Evolutionary conservation across 129 eudicot genomes (phyloP).

Genomic region (Arctium lappa): DNA sequence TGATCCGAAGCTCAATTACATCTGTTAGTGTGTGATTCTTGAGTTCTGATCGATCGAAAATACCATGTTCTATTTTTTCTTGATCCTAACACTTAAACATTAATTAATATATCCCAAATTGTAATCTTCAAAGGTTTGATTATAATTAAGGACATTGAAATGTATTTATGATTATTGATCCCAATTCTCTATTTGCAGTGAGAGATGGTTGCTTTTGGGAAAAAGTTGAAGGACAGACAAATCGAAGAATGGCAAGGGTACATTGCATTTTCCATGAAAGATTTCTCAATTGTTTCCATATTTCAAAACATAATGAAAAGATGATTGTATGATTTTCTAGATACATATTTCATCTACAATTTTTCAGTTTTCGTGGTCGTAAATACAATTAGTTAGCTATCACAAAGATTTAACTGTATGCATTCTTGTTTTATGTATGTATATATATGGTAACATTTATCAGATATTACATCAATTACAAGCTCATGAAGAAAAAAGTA

Average conservation of each 20-base stretch:
- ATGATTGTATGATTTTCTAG: background rate
- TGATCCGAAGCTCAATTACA: background rate
- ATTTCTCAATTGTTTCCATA: background rate
- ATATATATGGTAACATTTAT: conserved; percentile 4
- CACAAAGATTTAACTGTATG: background rate
- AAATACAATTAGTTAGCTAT: too few species aligned
- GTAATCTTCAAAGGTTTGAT: background rate
- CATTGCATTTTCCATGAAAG: background rate
- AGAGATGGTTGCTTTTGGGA: conserved; percentile 94
- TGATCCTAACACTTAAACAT: background rate
- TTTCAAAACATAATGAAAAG: background rate
- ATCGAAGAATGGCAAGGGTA: conserved; percentile 94
- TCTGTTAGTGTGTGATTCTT: background rate
- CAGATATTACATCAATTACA: conserved; percentile 90
- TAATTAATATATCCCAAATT: too few species aligned
- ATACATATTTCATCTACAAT: background rate
- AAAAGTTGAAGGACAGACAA: conserved; percentile 84
- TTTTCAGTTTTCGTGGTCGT: too few species aligned
- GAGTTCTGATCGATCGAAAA: background rate
- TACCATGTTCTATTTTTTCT: background rate
- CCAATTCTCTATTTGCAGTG: conserved; percentile 31
- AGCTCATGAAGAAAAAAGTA: conserved; percentile 81
- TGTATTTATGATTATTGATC: background rate
- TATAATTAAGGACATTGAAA: background rate
- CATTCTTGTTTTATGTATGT: too few species aligned